These are phyloP conservation scores for Yamadazyma aaseri DNA, from an alignment of 1,139 yeast genomes.

Conservation along the genomic window DNA sequence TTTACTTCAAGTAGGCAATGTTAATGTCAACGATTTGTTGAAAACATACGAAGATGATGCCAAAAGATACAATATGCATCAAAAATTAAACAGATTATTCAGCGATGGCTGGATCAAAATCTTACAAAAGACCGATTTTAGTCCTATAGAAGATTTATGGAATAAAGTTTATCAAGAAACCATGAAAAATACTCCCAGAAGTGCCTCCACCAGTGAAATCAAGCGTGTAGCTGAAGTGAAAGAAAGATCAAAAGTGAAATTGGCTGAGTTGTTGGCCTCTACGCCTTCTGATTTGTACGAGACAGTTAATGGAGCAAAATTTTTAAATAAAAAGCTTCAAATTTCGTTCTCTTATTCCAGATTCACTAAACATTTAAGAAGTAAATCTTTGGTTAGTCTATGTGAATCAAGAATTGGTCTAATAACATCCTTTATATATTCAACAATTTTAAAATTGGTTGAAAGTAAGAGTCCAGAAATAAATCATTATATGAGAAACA, in stretches of 20 bases:
- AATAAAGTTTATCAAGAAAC: constrained; percentile 50
- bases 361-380: constrained; percentile 65
- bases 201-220: constrained; percentile 54
- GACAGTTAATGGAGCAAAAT: constrained; percentile 33
- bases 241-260: constrained; percentile 51
- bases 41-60: constrained; percentile 32
- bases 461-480: constrained; percentile 56
- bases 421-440: constrained; percentile 64
- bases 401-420: constrained; percentile 71
- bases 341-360: constrained; percentile 65
- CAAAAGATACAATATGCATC: constrained; percentile 26
- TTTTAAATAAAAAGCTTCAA: constrained; percentile 50
- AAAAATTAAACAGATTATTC: constrained; percentile 45
- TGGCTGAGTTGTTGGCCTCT: constrained; percentile 33
- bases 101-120: constrained; percentile 56
- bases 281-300: constrained; percentile 31
- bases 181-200: constrained; percentile 49
- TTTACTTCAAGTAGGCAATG: constrained; percentile 60
- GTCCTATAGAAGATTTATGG: constrained; percentile 60
- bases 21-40: constrained; percentile 61
- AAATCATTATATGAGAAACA: constrained; percentile 28
- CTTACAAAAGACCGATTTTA: constrained; percentile 39
- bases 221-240: constrained; percentile 67
- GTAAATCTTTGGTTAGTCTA: constrained; percentile 59
- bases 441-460: constrained; percentile 52